Conservation (phyloP, 1,284 basidiomycete genomes). For the Cutaneotrichosporon mucoides region DNA sequence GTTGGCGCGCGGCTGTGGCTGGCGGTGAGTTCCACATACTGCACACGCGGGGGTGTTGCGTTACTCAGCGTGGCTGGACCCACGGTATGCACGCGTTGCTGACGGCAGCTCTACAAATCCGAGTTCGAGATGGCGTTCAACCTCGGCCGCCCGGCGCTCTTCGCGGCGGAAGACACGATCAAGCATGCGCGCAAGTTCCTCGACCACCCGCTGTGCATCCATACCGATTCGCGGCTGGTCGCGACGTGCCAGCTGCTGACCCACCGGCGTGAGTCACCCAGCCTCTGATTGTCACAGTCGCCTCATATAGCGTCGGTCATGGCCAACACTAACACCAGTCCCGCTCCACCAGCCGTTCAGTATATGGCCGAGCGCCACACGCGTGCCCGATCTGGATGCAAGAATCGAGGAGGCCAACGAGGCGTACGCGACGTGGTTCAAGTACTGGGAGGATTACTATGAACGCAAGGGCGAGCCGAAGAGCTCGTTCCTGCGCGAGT, state of each 20-base stretch:
- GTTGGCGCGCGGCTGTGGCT: conserved; percentile 80
- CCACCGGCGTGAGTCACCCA: conserved; percentile 27
- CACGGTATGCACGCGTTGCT: neutral
- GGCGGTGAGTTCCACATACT: conserved; percentile 48
- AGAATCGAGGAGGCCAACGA: conserved; percentile 38
- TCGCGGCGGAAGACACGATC: conserved; percentile 83
- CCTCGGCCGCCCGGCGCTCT: conserved; percentile 75
- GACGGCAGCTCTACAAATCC: conserved; percentile 64
- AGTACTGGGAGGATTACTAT: conserved; percentile 44
- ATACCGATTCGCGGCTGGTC: conserved; percentile 85
- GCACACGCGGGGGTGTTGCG: no score
- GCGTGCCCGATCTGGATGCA: conserved; percentile 38
- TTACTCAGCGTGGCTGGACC: no score
- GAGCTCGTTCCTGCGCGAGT: conserved; percentile 15
- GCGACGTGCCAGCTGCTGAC: conserved; percentile 59
- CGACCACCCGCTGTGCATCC: conserved; percentile 76
- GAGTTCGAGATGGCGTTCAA: conserved; percentile 58
- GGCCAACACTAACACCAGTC: conserved; percentile 15
- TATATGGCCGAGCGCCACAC: conserved; percentile 25
- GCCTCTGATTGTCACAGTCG: neutral
- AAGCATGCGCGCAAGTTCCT: conserved; percentile 68
- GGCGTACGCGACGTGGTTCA: conserved; percentile 36
- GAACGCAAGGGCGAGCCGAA: conserved; percentile 5
- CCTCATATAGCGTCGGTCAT: no score
- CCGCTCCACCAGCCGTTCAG: conserved; percentile 39